Base-by-base conservation (phyloP, 176 grass and related monocot genomes). In the Bromus sterilis region DNA sequence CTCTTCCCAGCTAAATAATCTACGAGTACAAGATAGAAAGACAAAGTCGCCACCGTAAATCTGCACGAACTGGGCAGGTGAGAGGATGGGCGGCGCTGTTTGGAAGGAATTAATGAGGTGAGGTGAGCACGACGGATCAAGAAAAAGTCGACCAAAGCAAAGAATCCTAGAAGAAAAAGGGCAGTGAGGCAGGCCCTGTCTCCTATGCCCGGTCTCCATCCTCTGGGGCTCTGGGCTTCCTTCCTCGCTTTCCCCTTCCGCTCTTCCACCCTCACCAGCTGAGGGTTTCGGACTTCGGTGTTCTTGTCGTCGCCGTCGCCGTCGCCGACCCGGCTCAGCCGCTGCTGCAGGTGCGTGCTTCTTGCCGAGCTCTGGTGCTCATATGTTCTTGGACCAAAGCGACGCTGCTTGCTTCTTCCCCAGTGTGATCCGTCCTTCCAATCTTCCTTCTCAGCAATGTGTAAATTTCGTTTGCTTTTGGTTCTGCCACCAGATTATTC, bases 81-180 rank as follows among this genome's bases (percentile, higher is more conserved):
- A 39, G 63, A 28, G 7, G 46, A 56, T 71, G 68, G 13, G 24
- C 68, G 68, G 68, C 5, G 68, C 46, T 40, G 33, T 80, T 35
- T 56, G 21, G 31, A 53, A 37, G 14, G 9, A 56, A 55, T 10
- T 72, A 48, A 30, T 39, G 64, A 80, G 32, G 46, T 37, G 12
- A 21, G 78, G 64, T 53, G 78, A 80, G 78, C 15, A 56, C 34
- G 79, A 71, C 79, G 55, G 78, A 44, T 40, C 56, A 56, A 58
- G 74, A 39, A 42, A 21, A 40, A 29, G 75, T 18, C 16, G 56
- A 20, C 84, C 36, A 43, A 43, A 65, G 71, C 66, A 81, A 86
- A 21, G 78, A 81, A 87, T 81, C 85, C 85, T 76, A 36, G 61
- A 15, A 61, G 29, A 63, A 11, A 15, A 61, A 62, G 13, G 8